A percentile compares a stretch with the other conserved stretches of the same genome.
These are phyloP conservation scores for Apiotrichum laibachii DNA, from an alignment of 1,284 basidiomycete genomes.

Conservation along the genomic window DNA sequence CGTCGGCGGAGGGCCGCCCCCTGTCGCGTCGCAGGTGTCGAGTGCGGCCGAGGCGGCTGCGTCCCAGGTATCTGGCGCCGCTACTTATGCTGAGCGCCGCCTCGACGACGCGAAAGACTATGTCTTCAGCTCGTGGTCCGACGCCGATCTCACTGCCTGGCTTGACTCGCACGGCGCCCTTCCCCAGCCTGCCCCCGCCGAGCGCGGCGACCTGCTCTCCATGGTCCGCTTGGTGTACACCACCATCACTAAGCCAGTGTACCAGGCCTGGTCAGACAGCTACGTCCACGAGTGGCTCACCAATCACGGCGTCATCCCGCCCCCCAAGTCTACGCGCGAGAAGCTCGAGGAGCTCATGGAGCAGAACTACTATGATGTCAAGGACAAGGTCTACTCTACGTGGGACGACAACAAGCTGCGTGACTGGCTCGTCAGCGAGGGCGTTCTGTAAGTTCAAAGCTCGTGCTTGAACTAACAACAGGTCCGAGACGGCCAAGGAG, in stretches of 20 bases:
- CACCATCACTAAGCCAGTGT: constrained; percentile 63
- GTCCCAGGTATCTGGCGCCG: constrained; percentile 39
- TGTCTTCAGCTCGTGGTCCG: constrained; percentile 81
- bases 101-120: constrained; percentile 79
- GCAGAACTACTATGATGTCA: constrained; percentile 68
- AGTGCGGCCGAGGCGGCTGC: constrained; percentile 54
- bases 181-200: constrained; percentile 63
- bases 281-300: constrained; percentile 85
- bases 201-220: constrained; percentile 64
- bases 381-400: constrained; percentile 62
- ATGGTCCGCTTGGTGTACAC: constrained; percentile 68
- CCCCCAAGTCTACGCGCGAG: constrained; percentile 62
- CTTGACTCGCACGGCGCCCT: constrained; percentile 71
- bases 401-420: constrained; percentile 59
- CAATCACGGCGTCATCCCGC: constrained; percentile 66
- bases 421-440: constrained; percentile 54
- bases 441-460: constrained; percentile 25
- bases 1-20: constrained; percentile 57
- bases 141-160: constrained; percentile 62
- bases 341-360: constrained; percentile 69
- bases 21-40: constrained; percentile 27
- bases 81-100: constrained; percentile 49
- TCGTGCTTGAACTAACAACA: background rate
- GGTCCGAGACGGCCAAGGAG: constrained; percentile 7
- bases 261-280: constrained; percentile 79